Evolutionary conservation across 352 stramenopile species (phyloP).

Genomic region (Pythium pyrilobum): DNA sequence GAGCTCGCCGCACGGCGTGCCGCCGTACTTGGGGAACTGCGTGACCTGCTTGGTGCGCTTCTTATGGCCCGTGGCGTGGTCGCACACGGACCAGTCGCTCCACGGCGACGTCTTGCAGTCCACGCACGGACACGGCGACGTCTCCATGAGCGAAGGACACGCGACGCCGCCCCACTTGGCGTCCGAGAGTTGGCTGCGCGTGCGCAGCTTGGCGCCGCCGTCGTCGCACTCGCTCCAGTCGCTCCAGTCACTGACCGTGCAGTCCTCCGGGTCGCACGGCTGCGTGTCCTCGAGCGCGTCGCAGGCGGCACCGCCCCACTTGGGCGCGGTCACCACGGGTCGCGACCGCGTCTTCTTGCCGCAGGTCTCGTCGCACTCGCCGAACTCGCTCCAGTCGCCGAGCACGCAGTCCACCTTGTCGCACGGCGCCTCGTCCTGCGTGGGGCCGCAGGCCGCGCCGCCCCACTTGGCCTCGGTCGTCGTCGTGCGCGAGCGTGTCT

Average conservation of each 20-base stretch:
- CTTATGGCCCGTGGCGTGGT: conserved; percentile 4
- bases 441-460: conserved; percentile 26
- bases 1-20: conserved; percentile 1
- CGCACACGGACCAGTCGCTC: conserved; percentile 11
- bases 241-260: conserved; percentile 31
- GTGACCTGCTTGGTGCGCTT: conserved; percentile 3
- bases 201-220: conserved; percentile 28
- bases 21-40: conserved; percentile 8
- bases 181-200: conserved; percentile 5
- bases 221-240: conserved; percentile 38
- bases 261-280: conserved; percentile 40
- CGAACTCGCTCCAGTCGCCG: conserved; percentile 31
- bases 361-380: conserved; percentile 29
- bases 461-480: conserved; percentile 29
- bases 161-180: background rate
- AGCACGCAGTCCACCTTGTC: conserved; percentile 37
- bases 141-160: conserved; percentile 3
- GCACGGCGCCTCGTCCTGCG: conserved; percentile 28
- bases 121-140: conserved; percentile 1
- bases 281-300: conserved; percentile 24
- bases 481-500: conserved; percentile 13
- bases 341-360: conserved; percentile 32
- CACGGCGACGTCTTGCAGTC: conserved; percentile 5
- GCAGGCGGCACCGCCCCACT: conserved; percentile 34
- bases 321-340: conserved; percentile 15